phyloP scores from a whole-genome alignment of 306 rosid genomes.

The Boehmeria nivea region DNA sequence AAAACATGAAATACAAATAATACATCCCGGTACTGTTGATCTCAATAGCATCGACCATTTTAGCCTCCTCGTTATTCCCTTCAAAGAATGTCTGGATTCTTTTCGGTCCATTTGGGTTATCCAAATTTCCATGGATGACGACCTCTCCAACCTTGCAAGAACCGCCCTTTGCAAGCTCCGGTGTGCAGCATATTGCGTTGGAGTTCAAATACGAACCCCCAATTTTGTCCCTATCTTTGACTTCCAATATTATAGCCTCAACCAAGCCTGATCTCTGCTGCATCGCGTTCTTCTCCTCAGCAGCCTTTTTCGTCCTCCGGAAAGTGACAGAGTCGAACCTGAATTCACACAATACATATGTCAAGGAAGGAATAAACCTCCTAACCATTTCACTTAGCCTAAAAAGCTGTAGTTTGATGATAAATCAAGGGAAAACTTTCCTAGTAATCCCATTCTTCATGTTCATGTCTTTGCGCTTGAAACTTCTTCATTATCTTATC shows the following conservation, averaged over 20 bases:
- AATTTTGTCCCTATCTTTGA: constrained; percentile 50
- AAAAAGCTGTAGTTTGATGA: too few relatives aligned
- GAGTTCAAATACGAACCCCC: constrained; percentile 66
- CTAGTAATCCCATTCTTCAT: neutral
- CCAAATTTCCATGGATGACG: constrained; percentile 46
- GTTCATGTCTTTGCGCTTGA: neutral
- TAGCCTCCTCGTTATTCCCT: constrained; percentile 50
- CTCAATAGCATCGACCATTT: constrained; percentile 47
- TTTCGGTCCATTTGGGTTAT: constrained; percentile 45
- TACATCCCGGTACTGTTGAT: constrained; percentile 68
- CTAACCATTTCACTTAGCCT: constrained; percentile 7
- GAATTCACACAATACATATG: constrained; percentile 1
- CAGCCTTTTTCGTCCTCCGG: constrained; percentile 53
- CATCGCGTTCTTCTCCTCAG: constrained; percentile 48
- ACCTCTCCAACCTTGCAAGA: constrained; percentile 77
- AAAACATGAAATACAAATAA: constrained; percentile 66
- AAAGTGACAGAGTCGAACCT: constrained; percentile 67
- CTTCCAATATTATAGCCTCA: constrained; percentile 58
- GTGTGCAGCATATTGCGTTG: constrained; percentile 62
- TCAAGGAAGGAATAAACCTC: constrained; percentile 19
- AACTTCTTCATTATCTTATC: too few relatives aligned
- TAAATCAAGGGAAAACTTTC: too few relatives aligned
- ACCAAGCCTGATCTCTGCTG: constrained; percentile 68
- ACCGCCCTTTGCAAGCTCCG: constrained; percentile 53
- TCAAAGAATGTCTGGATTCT: constrained; percentile 61